Percentiles rank a stretch among this genome's conserved stretches.
These are phyloP conservation scores for Cokeromyces recurvatus DNA, from an alignment of 371 early-diverging fungal genomes.

Conservation along the genomic window DNA sequence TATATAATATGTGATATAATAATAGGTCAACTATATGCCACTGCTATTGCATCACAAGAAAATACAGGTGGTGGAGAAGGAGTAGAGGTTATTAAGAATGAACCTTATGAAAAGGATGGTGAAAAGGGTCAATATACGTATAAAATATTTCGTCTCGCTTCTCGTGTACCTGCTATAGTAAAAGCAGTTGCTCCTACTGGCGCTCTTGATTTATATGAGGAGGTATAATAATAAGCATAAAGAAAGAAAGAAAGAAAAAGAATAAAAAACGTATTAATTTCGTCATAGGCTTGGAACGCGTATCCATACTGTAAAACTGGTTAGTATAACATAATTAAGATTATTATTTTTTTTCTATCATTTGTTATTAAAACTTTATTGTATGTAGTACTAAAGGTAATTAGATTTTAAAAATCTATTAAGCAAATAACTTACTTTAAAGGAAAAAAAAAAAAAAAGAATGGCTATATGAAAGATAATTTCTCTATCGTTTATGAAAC, in stretches of 20 bases:
- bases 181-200: constrained; percentile 57
- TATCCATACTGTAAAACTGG: constrained; percentile 79
- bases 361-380: no score
- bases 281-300: constrained; percentile 73
- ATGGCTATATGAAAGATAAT: constrained; percentile 65
- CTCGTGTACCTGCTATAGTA: constrained; percentile 53
- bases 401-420: no score
- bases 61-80: constrained; percentile 72
- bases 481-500: constrained; percentile 76
- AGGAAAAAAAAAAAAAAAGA: constrained; percentile 29
- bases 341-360: not conserved
- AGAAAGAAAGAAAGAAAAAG: not conserved
- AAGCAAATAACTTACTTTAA: no score
- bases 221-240: constrained; percentile 19
- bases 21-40: constrained; percentile 65
- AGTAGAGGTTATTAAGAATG: constrained; percentile 66
- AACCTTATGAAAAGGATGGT: constrained; percentile 58
- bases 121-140: constrained; percentile 72
- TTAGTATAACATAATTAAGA: constrained; percentile 18
- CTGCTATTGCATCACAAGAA: constrained; percentile 65
- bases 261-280: no score
- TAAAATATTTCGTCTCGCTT: constrained; percentile 63
- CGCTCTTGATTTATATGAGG: constrained; percentile 62
- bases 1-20: not conserved
- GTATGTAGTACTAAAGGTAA: no score